Base-by-base conservation (phyloP, 495 filamentous ascomycete genomes). In the Aspergillus diversus region DNA sequence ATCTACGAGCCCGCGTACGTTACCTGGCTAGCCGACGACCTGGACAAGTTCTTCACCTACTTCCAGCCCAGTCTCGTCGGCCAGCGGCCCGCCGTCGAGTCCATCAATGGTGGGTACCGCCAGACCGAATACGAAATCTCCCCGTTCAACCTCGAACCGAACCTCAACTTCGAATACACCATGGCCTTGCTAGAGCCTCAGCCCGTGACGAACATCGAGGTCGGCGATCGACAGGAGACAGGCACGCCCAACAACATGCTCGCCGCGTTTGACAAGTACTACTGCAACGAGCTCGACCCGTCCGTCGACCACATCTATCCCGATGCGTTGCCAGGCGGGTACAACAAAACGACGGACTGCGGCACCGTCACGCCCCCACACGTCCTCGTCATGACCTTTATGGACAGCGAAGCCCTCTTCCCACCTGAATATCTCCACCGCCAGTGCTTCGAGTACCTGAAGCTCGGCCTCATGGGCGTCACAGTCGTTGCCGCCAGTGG, bases 331-430 rank as follows among this genome's bases (percentile, higher is more conserved):
- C n/a, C n/a, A n/a, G n/a, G n/a, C n/a, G n/a, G n/a, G n/a, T n/a
- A n/a, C n/a, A n/a, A n/a, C n/a, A n/a, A n/a, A n/a, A n/a, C n/a
- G n/a, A 83, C 86, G 62, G 73, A 65, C 72, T 88, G 15, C 73
- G 84, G 37, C 70, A 71, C 8, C 55, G 63, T 69, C 37, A 75
- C 84, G 49, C 80, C 92, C 35, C 90, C 90, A 5, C 84, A 87
- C 59, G 83, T 88, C 27, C 83, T 93, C 64, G 84, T 86, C 51
- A 88, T 86, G 51, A 90, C 87, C 0, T 93, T 92, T 68, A 88
- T 87, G 52, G 89, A 91, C 64, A 84, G 90, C 56, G 90, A 93
- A 70, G 78, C 71, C 64, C 57, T 73, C 63, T 51, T 92, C 0
- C 90, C 89, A 0, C 66, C 76, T 42, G 72, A 80, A 7, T 93